Base-by-base conservation (phyloP, 345 rosid species). In the Pugionium cornutum region DNA sequence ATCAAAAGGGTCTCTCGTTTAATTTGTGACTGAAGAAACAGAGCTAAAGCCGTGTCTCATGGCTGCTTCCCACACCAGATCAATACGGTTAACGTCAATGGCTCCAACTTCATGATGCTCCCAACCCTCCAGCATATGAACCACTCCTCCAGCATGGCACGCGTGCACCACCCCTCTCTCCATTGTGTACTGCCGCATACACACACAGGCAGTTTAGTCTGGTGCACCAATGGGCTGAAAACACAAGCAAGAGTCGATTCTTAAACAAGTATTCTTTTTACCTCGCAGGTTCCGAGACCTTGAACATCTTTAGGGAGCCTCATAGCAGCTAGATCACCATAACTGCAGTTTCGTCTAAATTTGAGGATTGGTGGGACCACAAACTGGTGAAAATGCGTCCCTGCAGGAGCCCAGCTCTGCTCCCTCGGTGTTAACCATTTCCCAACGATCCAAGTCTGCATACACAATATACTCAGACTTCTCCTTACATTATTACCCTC, bases 251-350 rank as follows among this genome's bases (percentile, higher is more conserved):
- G 10, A 47, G 6, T 36, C 0, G 25, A 30, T 18, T 29, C 9
- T 27, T 26, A 64, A 64, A 9, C 26, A 56, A 33, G 2, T 18
- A 6, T 28, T 64, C 41, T 58, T 50, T 30, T 41, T 60, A 95
- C 99, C 97, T 95, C 99, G 63, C 99, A 95, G 47, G 63, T 39
- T 40, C 98, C 97, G 4, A 91, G 94, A 7, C 98, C 99, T 79
- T 86, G 53, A 55, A 87, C 99, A 77, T 91, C 96, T 6, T 77
- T 73, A 1, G 99, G 98, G 9, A 95, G 74, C 67, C 80, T 86
- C 99, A 95, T 95, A 59, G 99, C 99, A 0, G 99, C 99, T n/a
- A 95, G 91, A 54, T 91, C 89, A 0, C 97, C 94, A 10, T 95
- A 95, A 25, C 89, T 84, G 74, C 99, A 95, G 75, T 95, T 88